Evolutionary conservation across 805 yeast species (phyloP).

Genomic region (Saccharomycopsis fodiens): DNA sequence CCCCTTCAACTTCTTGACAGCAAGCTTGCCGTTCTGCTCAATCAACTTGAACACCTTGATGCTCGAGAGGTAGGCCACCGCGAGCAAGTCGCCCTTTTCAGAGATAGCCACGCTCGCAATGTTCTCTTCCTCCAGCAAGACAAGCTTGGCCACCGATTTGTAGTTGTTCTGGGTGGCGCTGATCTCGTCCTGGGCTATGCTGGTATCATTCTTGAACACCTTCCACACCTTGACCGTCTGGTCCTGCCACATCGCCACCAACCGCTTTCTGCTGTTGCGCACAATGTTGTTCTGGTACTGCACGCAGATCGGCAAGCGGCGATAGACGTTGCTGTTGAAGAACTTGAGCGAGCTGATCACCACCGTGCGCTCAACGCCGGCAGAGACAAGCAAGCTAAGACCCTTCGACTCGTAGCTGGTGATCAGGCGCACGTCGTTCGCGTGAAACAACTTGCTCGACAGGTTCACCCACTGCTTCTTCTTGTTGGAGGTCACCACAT

Average conservation of each 20-base stretch:
- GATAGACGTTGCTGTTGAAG: slow-evolving; percentile 65
- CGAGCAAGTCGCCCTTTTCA: slow-evolving; percentile 54
- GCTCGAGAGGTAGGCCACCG: slow-evolving; percentile 61
- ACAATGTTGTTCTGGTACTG: slow-evolving; percentile 50
- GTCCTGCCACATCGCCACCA: slow-evolving; percentile 73
- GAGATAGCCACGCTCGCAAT: slow-evolving; percentile 63
- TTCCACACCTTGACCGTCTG: slow-evolving; percentile 79
- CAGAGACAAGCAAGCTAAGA: slow-evolving; percentile 63
- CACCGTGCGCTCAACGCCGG: slow-evolving; percentile 72
- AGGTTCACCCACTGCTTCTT: slow-evolving; percentile 56
- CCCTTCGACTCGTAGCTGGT: slow-evolving; percentile 61
- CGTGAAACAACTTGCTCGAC: slow-evolving; percentile 72
- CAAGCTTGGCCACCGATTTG: slow-evolving; percentile 57
- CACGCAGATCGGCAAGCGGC: slow-evolving; percentile 55
- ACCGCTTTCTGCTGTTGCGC: slow-evolving; percentile 38
- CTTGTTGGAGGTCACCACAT: slow-evolving; percentile 29
- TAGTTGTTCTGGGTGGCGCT: slow-evolving; percentile 29
- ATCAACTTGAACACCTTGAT: slow-evolving; percentile 60
- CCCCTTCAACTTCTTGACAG: slow-evolving; percentile 45
- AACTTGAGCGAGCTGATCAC: slow-evolving; percentile 54
- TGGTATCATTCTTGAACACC: slow-evolving; percentile 29
- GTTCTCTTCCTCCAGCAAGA: slow-evolving; percentile 70
- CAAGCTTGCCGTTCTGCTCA: slow-evolving; percentile 31
- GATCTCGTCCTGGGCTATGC: neutral
- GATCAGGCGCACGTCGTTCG: slow-evolving; percentile 79